These are phyloP conservation scores for Echeveria elegans DNA, from an alignment of 164 flowering plant species.

Conservation along the genomic window DNA sequence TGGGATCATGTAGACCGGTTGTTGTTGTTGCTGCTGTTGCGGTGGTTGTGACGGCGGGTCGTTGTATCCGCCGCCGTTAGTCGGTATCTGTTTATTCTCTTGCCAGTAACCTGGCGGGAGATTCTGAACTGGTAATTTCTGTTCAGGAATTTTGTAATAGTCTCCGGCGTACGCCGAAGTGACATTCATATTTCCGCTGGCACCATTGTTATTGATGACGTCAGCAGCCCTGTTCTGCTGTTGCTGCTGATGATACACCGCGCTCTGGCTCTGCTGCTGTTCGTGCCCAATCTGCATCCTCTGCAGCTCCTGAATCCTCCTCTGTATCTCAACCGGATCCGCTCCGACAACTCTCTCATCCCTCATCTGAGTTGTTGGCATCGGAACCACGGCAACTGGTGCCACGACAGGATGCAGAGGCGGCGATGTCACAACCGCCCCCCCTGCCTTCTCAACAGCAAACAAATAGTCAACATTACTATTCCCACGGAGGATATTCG, in stretches of 20 bases:
- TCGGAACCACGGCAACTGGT: conserved; percentile 15
- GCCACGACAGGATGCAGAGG: conserved; percentile 18
- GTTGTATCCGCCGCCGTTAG: not conserved
- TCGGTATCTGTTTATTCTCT: not conserved
- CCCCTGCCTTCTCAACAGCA: conserved; percentile 48
- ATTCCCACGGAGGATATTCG: conserved; percentile 15
- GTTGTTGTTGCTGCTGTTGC: not conserved
- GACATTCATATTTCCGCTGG: not conserved
- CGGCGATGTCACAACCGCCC: not conserved
- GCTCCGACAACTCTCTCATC: conserved; percentile 19
- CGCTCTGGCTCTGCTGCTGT: not conserved
- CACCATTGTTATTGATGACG: not conserved
- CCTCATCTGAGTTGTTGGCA: conserved; percentile 9
- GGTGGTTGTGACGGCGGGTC: not conserved
- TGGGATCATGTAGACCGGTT: conserved; percentile 7
- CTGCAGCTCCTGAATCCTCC: conserved; percentile 47
- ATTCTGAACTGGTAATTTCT: not conserved
- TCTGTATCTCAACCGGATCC: conserved; percentile 32
- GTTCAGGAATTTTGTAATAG: not conserved
- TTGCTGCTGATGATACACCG: conserved; percentile 1
- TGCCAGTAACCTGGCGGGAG: not conserved
- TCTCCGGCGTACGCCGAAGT: not conserved
- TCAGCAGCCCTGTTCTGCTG: not conserved
- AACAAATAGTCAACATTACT: conserved; percentile 47
- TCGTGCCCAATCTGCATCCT: conserved; percentile 28